These are phyloP conservation scores for Leptographium procerum DNA, from an alignment of 2,329 filamentous ascomycete genomes.

Conservation along the genomic window DNA sequence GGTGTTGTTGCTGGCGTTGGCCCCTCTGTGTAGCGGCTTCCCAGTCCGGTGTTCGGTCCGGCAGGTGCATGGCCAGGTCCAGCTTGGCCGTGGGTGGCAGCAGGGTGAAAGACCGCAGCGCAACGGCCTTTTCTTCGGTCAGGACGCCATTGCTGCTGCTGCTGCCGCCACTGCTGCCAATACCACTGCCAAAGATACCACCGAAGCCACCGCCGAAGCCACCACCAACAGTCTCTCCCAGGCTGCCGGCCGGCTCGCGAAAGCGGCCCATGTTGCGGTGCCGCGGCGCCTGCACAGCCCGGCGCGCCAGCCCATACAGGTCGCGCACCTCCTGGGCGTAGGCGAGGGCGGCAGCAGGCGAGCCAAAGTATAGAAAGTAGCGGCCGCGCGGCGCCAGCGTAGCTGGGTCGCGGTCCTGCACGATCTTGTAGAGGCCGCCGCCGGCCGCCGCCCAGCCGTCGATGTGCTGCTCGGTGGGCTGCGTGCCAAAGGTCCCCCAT, in stretches of 20 bases:
- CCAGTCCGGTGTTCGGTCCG: neutral
- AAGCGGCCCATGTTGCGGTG: conserved; percentile 28
- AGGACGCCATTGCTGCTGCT: neutral
- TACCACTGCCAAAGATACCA: neutral
- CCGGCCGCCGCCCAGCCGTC: conserved; percentile 49
- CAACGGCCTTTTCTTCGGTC: conserved; percentile 8
- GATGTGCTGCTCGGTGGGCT: conserved; percentile 33
- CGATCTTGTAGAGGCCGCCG: conserved; percentile 28
- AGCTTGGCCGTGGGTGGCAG: conserved; percentile 18
- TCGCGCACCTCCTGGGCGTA: conserved; percentile 46
- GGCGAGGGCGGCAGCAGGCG: conserved; percentile 42
- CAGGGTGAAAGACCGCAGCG: conserved; percentile 20
- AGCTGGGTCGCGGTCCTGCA: conserved; percentile 51
- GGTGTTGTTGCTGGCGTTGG: neutral
- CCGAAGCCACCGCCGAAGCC: neutral
- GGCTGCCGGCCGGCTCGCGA: conserved; percentile 4
- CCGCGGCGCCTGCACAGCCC: conserved; percentile 13
- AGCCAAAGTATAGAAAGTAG: conserved; percentile 61
- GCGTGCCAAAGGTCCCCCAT: no score
- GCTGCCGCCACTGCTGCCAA: conserved; percentile 6
- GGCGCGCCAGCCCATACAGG: conserved; percentile 28
- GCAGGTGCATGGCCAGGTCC: conserved; percentile 13
- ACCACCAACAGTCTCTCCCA: neutral
- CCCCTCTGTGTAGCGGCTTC: no score
- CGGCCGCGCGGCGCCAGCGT: conserved; percentile 52